phyloP scores from a whole-genome alignment of 106 monocot species.

The Allium sativum region DNA sequence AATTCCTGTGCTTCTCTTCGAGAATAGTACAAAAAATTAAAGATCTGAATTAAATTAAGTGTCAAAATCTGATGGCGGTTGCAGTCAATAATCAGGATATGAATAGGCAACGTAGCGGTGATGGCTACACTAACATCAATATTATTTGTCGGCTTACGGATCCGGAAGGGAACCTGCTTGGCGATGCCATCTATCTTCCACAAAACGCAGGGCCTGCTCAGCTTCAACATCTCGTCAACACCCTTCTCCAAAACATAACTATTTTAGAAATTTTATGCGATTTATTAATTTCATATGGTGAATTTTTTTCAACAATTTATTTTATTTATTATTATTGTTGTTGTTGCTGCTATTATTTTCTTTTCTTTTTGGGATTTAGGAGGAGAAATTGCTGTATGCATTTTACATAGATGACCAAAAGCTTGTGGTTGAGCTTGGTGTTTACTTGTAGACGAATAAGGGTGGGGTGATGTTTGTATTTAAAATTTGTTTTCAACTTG shows the following conservation, averaged over 20 bases:
- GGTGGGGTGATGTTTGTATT: constrained; percentile 12
- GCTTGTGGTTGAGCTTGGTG: constrained; percentile 55
- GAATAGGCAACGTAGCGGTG: too few relatives aligned
- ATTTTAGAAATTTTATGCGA: neutral
- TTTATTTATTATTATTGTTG: neutral
- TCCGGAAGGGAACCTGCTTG: constrained; percentile 70
- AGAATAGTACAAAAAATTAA: too few relatives aligned
- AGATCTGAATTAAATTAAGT: too few relatives aligned
- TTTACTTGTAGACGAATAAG: constrained; percentile 65
- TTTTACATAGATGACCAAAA: constrained; percentile 87
- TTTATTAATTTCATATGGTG: neutral
- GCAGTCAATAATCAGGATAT: too few relatives aligned
- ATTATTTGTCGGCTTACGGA: constrained; percentile 65
- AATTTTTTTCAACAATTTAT: too few relatives aligned
- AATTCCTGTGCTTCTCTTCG: too few relatives aligned
- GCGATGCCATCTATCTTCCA: constrained; percentile 57
- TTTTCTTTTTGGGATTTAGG: constrained; percentile 19
- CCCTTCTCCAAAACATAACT: constrained; percentile 69
- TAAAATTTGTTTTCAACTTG: neutral
- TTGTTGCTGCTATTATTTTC: neutral
- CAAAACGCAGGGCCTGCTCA: constrained; percentile 61
- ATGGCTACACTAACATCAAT: constrained; percentile 8
- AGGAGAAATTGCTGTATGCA: constrained; percentile 81
- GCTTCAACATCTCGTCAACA: constrained; percentile 85
- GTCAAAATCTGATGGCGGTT: too few relatives aligned